Conservation (phyloP, 805 yeast genomes). For the Ascoidea tarda region DNA sequence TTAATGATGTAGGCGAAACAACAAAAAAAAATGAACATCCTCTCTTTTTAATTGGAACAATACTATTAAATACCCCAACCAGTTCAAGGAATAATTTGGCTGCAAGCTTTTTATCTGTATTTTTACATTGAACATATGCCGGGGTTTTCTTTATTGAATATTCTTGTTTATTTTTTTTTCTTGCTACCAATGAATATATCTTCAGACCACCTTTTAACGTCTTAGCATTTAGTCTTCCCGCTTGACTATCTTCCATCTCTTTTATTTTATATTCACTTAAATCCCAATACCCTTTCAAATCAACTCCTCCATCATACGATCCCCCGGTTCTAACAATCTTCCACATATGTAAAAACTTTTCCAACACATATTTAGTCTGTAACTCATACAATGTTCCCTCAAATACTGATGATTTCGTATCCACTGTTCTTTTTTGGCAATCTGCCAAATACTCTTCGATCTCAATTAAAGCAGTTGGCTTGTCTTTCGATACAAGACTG, state of each 20-base stretch:
- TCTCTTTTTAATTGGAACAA: not conserved
- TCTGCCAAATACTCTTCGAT: not conserved
- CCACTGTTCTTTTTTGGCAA: conserved; percentile 2
- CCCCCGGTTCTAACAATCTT: conserved; percentile 7
- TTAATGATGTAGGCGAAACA: too few relatives aligned
- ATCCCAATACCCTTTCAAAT: conserved; percentile 8
- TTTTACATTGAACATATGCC: conserved; percentile 8
- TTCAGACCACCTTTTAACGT: not conserved
- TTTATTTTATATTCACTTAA: conserved; percentile 2
- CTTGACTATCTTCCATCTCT: not conserved
- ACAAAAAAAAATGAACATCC: too few relatives aligned
- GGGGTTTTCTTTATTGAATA: not conserved
- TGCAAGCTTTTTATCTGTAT: conserved; percentile 5
- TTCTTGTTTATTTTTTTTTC: not conserved
- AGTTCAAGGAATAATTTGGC: conserved; percentile 6
- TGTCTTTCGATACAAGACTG: too few relatives aligned
- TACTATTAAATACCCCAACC: conserved; percentile 2
- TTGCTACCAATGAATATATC: not conserved
- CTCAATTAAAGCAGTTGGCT: not conserved
- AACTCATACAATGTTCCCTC: conserved; percentile 7
- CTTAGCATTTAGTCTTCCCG: not conserved
- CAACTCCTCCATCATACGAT: conserved; percentile 9
- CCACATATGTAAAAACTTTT: conserved; percentile 1
- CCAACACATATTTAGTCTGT: conserved; percentile 4
- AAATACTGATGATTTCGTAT: conserved; percentile 3